Evolutionary conservation across 495 filamentous ascomycete genomes (phyloP).

Genomic region (Daldinia concentrica): DNA sequence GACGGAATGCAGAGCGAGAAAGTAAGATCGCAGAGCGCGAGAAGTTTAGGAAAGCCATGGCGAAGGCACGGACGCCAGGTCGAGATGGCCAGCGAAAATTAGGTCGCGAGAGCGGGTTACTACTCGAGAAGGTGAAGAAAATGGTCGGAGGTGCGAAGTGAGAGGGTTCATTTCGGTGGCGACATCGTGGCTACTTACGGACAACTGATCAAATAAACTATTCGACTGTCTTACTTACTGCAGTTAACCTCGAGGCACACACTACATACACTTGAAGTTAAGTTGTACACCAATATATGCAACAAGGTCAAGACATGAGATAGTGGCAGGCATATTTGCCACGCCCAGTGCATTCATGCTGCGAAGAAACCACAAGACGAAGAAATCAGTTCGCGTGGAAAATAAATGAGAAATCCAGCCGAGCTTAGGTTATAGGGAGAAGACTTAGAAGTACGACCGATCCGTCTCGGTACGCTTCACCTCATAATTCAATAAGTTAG

Average conservation of each 20-base stretch:
- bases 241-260: background rate
- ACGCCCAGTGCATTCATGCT: background rate
- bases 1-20: constrained; percentile 62
- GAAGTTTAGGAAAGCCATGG: constrained; percentile 72
- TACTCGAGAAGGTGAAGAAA: constrained; percentile 82
- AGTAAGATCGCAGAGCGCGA: constrained; percentile 68
- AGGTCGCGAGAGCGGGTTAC: constrained; percentile 82
- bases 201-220: background rate
- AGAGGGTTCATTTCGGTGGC: background rate
- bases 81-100: constrained; percentile 83
- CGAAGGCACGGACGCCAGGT: constrained; percentile 78
- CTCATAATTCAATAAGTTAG: background rate
- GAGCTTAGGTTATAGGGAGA: background rate
- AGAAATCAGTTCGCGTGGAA: background rate
- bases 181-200: background rate
- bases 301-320: background rate
- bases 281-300: background rate
- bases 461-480: constrained; percentile 11
- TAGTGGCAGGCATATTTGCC: too few relatives aligned
- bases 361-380: background rate
- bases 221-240: background rate
- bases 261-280: background rate
- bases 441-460: background rate
- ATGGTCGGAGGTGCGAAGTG: constrained; percentile 61
- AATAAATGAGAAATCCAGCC: background rate